These are phyloP conservation scores for Cladosporium cucumerinum DNA, from an alignment of 2,329 filamentous ascomycete species.

Conservation along the genomic window DNA sequence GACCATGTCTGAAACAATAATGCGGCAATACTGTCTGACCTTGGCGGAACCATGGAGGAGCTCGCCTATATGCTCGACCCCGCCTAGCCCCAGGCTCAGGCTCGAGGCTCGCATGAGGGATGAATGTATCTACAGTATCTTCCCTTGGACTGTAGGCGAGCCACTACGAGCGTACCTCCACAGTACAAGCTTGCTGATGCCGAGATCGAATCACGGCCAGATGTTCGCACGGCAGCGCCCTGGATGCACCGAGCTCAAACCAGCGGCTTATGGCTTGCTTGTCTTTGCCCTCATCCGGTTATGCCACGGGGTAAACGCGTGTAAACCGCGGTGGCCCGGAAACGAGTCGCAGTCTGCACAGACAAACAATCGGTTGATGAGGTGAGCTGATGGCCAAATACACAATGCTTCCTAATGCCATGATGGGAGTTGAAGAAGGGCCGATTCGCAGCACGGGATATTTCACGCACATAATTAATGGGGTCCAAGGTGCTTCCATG, in stretches of 20 bases:
- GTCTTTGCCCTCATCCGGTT: not conserved
- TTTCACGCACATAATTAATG: not conserved
- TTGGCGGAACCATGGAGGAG: not conserved
- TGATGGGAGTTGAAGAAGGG: not conserved
- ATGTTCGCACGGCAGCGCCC: not conserved
- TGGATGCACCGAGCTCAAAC: slow-evolving; percentile 2
- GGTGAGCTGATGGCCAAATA: not conserved
- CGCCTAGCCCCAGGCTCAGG: not conserved
- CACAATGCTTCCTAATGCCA: not conserved
- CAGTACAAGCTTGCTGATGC: not conserved
- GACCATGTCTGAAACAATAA: not conserved
- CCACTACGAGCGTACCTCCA: slow-evolving; percentile 3
- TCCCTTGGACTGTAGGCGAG: not conserved
- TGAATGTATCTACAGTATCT: too few species aligned
- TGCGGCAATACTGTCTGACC: not conserved
- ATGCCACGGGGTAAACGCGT: slow-evolving; percentile 5
- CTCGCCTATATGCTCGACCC: not conserved
- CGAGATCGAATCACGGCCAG: not conserved
- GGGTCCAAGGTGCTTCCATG: not conserved
- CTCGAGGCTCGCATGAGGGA: not conserved
- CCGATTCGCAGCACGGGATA: not conserved
- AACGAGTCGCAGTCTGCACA: not conserved
- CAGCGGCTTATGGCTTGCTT: slow-evolving; percentile 5
- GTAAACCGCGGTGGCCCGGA: slow-evolving; percentile 1
- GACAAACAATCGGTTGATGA: not conserved